A percentile compares a stretch with the other conserved stretches of the same genome.
phyloP scores from a whole-genome alignment of 352 stramenopile genomes.

The Phytophthora brassicae region DNA sequence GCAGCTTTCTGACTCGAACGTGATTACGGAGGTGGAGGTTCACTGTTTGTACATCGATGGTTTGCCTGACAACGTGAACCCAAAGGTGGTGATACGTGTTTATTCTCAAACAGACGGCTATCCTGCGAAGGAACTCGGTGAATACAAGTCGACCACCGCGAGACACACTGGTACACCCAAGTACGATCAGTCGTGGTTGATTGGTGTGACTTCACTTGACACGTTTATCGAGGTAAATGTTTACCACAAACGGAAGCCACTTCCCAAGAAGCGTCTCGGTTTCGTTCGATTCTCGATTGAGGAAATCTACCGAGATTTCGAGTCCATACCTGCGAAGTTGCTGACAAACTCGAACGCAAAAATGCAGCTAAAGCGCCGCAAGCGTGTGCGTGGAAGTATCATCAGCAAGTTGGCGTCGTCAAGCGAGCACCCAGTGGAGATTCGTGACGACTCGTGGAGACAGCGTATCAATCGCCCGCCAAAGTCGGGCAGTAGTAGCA shows the following conservation, averaged over 20 bases:
- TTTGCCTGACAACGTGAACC: conserved; percentile 64
- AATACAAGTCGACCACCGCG: conserved; percentile 75
- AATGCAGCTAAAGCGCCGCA: conserved; percentile 74
- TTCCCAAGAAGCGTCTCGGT: conserved; percentile 78
- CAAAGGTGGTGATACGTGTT: conserved; percentile 70
- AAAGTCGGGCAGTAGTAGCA: conserved; percentile 43
- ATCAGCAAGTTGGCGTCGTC: conserved; percentile 62
- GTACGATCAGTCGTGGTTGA: conserved; percentile 86
- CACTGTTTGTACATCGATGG: conserved; percentile 74
- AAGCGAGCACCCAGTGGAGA: conserved; percentile 44
- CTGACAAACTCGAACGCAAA: conserved; percentile 71
- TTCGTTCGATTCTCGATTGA: conserved; percentile 77
- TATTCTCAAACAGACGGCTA: conserved; percentile 52
- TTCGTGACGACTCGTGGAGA: conserved; percentile 72
- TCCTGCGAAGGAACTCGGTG: conserved; percentile 49
- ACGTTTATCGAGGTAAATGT: conserved; percentile 83
- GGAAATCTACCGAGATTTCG: conserved; percentile 86
- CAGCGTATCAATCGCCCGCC: conserved; percentile 48
- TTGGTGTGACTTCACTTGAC: conserved; percentile 68
- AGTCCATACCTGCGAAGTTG: conserved; percentile 70
- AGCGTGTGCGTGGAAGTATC: conserved; percentile 79
- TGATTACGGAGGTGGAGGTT: conserved; percentile 86
- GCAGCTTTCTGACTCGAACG: conserved; percentile 75
- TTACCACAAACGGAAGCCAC: conserved; percentile 84
- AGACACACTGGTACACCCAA: conserved; percentile 62